phyloP scores from a whole-genome alignment of 768 basidiomycete genomes.

The Phylloporus sp. region DNA sequence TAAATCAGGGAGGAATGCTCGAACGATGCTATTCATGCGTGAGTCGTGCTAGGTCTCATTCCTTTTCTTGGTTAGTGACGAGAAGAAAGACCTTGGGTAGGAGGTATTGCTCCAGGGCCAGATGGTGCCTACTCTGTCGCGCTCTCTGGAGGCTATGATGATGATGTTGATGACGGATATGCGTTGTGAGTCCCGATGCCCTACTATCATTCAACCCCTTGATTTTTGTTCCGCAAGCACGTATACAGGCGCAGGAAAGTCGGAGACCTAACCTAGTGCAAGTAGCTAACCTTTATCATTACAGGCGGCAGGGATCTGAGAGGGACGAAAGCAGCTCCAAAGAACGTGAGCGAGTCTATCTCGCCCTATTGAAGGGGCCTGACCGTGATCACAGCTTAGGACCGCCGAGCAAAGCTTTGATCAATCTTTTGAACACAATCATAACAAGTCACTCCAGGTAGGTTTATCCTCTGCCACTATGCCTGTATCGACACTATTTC shows the following conservation, averaged over 20 bases:
- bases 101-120: slow-evolving; percentile 61
- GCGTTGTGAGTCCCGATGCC: slow-evolving; percentile 58
- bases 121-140: slow-evolving; percentile 83
- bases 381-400: slow-evolving; percentile 55
- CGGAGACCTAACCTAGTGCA: neutral
- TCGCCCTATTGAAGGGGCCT: neutral
- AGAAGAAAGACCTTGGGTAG: slow-evolving; percentile 66
- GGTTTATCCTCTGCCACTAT: neutral
- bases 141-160: slow-evolving; percentile 85
- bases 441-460: slow-evolving; percentile 69
- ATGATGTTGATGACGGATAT: slow-evolving; percentile 79
- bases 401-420: slow-evolving; percentile 85
- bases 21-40: slow-evolving; percentile 82
- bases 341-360: slow-evolving; percentile 57
- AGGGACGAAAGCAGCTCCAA: slow-evolving; percentile 77
- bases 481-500: neutral
- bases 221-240: slow-evolving; percentile 43
- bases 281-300: neutral
- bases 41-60: slow-evolving; percentile 27
- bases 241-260: slow-evolving; percentile 71
- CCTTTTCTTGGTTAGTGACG: neutral
- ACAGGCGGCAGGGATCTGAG: slow-evolving; percentile 81
- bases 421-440: slow-evolving; percentile 71
- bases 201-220: neutral
- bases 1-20: slow-evolving; percentile 56